Percentiles rank a stretch among this genome's conserved stretches.
Evolutionary conservation across 139 green algal genomes (phyloP).

Genomic region (Protoeuglena noctilucae): DNA sequence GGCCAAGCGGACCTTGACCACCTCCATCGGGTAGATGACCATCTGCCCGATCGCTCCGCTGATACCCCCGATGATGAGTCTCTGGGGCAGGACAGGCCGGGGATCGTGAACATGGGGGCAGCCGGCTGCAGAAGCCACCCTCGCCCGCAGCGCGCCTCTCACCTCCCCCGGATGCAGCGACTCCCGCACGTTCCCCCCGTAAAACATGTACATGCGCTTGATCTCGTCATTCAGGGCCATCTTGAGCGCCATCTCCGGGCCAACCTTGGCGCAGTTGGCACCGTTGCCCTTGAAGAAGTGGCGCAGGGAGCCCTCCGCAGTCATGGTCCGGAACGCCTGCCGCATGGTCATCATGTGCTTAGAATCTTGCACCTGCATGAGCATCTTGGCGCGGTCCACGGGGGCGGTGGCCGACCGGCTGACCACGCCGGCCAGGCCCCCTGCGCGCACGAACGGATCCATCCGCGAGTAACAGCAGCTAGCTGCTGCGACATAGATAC

Average conservation of each 20-base stretch:
- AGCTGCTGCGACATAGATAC: too few relatives aligned
- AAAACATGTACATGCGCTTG: neutral
- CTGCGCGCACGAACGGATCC: too few relatives aligned
- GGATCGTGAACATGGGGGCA: neutral
- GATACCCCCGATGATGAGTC: constrained; percentile 14
- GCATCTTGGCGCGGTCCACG: constrained; percentile 1
- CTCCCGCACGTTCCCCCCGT: neutral
- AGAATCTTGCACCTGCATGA: constrained; percentile 3
- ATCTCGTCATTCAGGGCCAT: constrained; percentile 5
- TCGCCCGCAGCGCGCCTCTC: neutral
- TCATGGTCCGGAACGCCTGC: constrained; percentile 2
- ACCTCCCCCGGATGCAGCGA: neutral
- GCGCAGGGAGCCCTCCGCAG: constrained; percentile 1
- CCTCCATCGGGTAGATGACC: constrained; percentile 18
- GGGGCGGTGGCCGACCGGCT: constrained; percentile 3
- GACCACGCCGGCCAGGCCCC: constrained; percentile 3
- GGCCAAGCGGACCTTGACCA: constrained; percentile 5
- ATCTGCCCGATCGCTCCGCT: constrained; percentile 14
- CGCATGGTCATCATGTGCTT: constrained; percentile 2
- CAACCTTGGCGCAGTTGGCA: constrained; percentile 5
- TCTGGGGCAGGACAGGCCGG: neutral
- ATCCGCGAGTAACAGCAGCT: too few relatives aligned
- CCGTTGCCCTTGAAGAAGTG: constrained; percentile 6
- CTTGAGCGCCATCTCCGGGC: constrained; percentile 6
- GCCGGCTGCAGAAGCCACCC: neutral